phyloP scores from a whole-genome alignment of 2,329 filamentous ascomycete species.

The Torrubiellomyces zombiae region DNA sequence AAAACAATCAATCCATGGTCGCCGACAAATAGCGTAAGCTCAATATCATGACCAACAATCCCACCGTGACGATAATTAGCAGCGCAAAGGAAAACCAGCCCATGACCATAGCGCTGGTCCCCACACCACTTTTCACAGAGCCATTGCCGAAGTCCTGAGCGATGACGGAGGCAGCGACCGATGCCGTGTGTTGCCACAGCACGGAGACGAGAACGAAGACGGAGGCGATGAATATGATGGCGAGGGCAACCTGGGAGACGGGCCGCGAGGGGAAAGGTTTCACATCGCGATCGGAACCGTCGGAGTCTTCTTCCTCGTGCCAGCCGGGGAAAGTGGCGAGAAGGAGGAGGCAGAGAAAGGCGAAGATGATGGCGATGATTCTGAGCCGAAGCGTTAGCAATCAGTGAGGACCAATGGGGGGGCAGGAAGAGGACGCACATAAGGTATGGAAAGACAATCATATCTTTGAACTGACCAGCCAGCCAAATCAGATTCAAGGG shows the following conservation, averaged over 20 bases:
- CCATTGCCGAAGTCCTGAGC: conserved; percentile 88
- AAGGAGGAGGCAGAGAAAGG: conserved; percentile 87
- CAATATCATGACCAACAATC: conserved; percentile 87
- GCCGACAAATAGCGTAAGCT: conserved; percentile 75
- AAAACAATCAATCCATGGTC: too few relatives aligned
- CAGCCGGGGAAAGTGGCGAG: conserved; percentile 94
- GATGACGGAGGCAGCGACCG: conserved; percentile 84
- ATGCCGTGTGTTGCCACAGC: conserved; percentile 88
- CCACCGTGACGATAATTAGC: conserved; percentile 89
- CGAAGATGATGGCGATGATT: conserved; percentile 94
- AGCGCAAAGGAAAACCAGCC: conserved; percentile 95
- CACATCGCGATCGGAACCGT: conserved; percentile 73
- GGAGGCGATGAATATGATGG: conserved; percentile 70
- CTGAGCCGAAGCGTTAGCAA: conserved; percentile 22
- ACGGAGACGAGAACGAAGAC: conserved; percentile 61
- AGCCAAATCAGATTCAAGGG: conserved; percentile 96
- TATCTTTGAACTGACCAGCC: conserved; percentile 92
- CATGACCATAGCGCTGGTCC: conserved; percentile 89
- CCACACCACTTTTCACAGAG: conserved; percentile 70
- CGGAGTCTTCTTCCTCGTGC: conserved; percentile 76
- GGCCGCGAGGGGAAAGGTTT: conserved; percentile 87
- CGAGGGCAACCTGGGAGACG: conserved; percentile 82
- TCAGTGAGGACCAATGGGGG: too few relatives aligned
- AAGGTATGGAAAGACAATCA: conserved; percentile 93
- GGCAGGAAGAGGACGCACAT: conserved; percentile 43